Evolutionary conservation across 345 rosid genomes (phyloP), one percentile per base, ranked within the genome.

Genomic region (Erucastrum elatum): DNA sequence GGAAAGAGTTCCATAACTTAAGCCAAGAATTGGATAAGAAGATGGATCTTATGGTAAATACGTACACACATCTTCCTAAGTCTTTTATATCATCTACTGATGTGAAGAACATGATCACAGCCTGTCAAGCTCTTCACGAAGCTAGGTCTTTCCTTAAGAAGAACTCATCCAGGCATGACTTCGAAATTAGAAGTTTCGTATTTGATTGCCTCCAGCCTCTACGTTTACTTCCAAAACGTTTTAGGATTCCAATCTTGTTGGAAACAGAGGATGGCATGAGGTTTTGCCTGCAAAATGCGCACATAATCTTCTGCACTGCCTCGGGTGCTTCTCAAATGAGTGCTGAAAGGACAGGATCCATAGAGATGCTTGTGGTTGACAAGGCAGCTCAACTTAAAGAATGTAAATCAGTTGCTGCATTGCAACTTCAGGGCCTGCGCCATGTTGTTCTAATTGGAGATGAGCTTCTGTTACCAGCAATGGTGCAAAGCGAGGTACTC

Each of bases 381-480:
- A 88, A 87, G 75, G 90, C 90, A 3, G 84, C 90, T 39, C 86
- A 85, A 46, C 81, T 85, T n/a, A 87, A 83, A 55, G 90, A 87
- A 70, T 83, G 85, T 70, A 88, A 87, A 72, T 85, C 88, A 17
- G 55, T 77, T 3, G 83, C 83, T 44, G 77, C 90, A 11, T 77
- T 87, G 30, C 85, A 85, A 76, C 83, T 85, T 30, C 67, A 71
- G 0, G 88, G 88, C 6, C 63, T 87, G 17, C 73, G 58, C 2
- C 82, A 73, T 55, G 90, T 80, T 4, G 49, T 87, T 78, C 86
- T 87, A 0, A 63, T 87, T 29, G 90, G 90, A 2, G 90, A 87
- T 66, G 85, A 87, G 70, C 63, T 61, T 21, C 90, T 82, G 30
- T 69, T 87, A 26, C 85, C 88, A 10, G 87, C 88, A 5, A 78